phyloP scores from a whole-genome alignment of 2,329 filamentous ascomycete species.

The Spiromastix sp. region DNA sequence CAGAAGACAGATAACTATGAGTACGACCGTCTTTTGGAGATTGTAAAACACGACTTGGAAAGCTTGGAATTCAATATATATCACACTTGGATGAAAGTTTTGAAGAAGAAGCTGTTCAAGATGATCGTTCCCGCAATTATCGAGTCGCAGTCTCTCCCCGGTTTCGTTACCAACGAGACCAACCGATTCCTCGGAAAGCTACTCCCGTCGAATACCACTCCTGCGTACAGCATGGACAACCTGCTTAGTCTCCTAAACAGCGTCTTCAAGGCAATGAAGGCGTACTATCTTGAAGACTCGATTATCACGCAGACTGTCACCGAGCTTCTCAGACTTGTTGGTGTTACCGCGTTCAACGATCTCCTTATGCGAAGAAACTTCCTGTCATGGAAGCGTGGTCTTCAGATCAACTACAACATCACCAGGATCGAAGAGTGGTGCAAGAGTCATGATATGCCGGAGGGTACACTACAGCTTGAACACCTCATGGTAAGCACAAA shows the following conservation, averaged over 20 bases:
- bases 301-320: conserved; percentile 95
- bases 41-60: conserved; percentile 97
- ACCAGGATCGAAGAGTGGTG: conserved; percentile 99
- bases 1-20: conserved; percentile 99
- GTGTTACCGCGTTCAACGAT: conserved; percentile 97
- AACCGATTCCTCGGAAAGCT: conserved; percentile 97
- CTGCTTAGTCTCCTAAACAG: conserved; percentile 90
- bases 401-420: conserved; percentile 99
- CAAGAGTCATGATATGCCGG: conserved; percentile 99
- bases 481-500: conserved; percentile 71
- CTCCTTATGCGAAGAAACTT: conserved; percentile 96
- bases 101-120: conserved; percentile 98
- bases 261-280: conserved; percentile 97
- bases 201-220: conserved; percentile 75
- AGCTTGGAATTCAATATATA: conserved; percentile 99
- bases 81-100: conserved; percentile 99
- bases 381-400: conserved; percentile 95
- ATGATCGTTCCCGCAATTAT: conserved; percentile 99
- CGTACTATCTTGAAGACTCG: conserved; percentile 90
- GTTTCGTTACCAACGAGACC: conserved; percentile 97
- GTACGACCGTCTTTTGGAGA: conserved; percentile 92
- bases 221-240: conserved; percentile 99
- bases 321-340: conserved; percentile 83
- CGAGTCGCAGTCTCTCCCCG: conserved; percentile 93
- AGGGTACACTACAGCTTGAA: conserved; percentile 92